Evolutionary conservation across 768 basidiomycete genomes (phyloP), one percentile per base, ranked within the genome.

Genomic region (Butyriboletus loyo): DNA sequence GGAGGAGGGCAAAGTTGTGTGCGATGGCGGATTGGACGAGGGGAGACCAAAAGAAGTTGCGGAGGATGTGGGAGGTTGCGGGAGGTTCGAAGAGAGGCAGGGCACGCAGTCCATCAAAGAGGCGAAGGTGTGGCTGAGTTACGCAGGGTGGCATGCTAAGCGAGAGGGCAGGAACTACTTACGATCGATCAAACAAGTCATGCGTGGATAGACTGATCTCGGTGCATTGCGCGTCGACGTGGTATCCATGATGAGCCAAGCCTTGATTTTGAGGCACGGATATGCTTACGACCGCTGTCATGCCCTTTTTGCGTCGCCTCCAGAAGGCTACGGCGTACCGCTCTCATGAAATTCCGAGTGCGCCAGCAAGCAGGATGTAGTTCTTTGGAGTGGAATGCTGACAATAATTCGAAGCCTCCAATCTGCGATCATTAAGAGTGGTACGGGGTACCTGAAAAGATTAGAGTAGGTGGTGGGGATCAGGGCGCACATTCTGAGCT

Each of bases 241-340:
- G 40, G 54, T n/a, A 52, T 34, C 21, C 15, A 52, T 6, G 36
- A 5, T 61, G 35, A 58, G 61, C 44, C 8, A 46, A 27, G 31
- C 11, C 27, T 27, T 28, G 15, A 22, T 36, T 19, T 19, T n/a
- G 22, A 36, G 10, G 7, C 15, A 41, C 2, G 30, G n/a, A 17
- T 34, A 14, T 25, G 70, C 77, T 57, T 67, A 90, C 90, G 74
- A 54, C 73, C 77, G 21, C 82, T 79, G 54, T 92, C 84, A 58
- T 87, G 22, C 83, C 89, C 8, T 74, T 71, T 62, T 83, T 85
- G 27, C 95, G 79, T 58, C 80, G 82, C 56, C 87, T 90, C 13
- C 92, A 79, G 71, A 98, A 98, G 15, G 83, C 91, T 11, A 98
- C 96, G 55, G 85, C 85, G 66, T 96, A 98, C 92, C 89, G n/a